These are phyloP conservation scores for Dryas octopetala DNA, from an alignment of 306 rosid genomes.

Conservation along the genomic window DNA sequence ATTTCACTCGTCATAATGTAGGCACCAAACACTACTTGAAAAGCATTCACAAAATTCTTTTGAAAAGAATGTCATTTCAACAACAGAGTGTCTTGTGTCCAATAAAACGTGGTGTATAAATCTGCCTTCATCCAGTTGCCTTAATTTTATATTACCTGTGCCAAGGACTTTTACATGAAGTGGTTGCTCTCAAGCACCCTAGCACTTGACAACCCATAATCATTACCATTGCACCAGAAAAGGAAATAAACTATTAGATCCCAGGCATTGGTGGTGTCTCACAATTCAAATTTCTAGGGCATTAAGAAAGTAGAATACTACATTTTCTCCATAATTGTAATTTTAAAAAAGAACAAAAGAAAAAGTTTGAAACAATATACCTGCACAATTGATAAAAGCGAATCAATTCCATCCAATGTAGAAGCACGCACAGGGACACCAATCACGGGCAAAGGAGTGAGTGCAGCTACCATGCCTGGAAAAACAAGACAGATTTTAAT, in stretches of 20 bases:
- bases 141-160: not conserved
- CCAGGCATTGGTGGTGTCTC: not conserved
- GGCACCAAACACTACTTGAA: not conserved
- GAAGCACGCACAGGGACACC: conserved; percentile 94
- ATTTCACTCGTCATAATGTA: no score
- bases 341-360: no score
- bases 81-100: not conserved
- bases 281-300: not conserved
- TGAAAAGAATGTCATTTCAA: not conserved
- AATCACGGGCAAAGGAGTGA: conserved; percentile 70
- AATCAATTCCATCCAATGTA: conserved; percentile 77
- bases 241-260: not conserved
- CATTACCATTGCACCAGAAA: no score
- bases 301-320: not conserved
- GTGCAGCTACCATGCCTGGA: conserved; percentile 93
- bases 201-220: not conserved
- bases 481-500: conserved; percentile 20
- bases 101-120: not conserved
- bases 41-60: not conserved
- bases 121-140: not conserved
- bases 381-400: conserved; percentile 86
- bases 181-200: not conserved
- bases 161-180: not conserved
- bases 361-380: conserved; percentile 28
- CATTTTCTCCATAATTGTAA: not conserved